Conservation (phyloP, 2,329 filamentous ascomycete genomes). For the Colletotrichum spinosum region DNA sequence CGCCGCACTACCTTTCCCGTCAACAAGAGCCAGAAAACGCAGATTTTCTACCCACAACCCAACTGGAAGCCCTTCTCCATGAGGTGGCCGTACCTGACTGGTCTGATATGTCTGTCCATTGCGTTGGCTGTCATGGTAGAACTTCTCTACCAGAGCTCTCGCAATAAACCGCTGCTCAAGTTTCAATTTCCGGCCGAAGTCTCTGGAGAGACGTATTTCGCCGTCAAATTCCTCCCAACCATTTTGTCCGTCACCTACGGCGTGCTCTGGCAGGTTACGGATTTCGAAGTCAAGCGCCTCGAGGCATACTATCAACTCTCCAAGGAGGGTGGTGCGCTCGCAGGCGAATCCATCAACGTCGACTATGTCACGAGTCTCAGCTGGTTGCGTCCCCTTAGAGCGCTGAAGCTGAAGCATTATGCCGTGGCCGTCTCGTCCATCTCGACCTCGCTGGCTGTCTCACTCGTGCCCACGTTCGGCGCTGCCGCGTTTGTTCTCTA, state of each 20-base stretch:
- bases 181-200: constrained; percentile 65
- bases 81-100: constrained; percentile 69
- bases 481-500: constrained; percentile 70
- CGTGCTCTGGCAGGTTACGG: constrained; percentile 74
- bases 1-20: constrained; percentile 52
- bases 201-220: constrained; percentile 65
- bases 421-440: constrained; percentile 76
- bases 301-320: constrained; percentile 76
- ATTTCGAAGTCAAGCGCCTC: constrained; percentile 74
- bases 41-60: constrained; percentile 71
- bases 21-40: constrained; percentile 51
- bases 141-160: constrained; percentile 64
- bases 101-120: constrained; percentile 66
- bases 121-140: constrained; percentile 65
- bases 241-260: constrained; percentile 71
- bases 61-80: constrained; percentile 77
- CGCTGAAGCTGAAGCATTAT: constrained; percentile 72
- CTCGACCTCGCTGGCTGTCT: constrained; percentile 73
- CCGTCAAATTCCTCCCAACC: constrained; percentile 73
- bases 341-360: constrained; percentile 76
- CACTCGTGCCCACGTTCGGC: constrained; percentile 75
- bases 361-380: constrained; percentile 79
- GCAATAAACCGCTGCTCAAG: constrained; percentile 55
- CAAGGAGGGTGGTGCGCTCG: constrained; percentile 68
- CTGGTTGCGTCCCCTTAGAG: constrained; percentile 73